Base-by-base conservation (phyloP, 1,284 basidiomycete species). In the Ceratobasidium sp. region DNA sequence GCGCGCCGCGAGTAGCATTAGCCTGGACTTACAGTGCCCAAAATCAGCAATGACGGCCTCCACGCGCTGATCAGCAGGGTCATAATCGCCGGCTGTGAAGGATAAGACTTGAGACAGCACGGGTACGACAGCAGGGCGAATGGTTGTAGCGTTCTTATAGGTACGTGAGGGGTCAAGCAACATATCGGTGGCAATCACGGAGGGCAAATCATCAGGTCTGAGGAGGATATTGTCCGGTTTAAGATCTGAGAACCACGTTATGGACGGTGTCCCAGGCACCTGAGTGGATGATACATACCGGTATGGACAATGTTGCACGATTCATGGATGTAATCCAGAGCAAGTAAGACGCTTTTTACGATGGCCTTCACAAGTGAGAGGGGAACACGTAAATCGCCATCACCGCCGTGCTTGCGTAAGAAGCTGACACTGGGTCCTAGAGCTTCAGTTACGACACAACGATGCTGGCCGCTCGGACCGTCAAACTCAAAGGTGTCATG, bases 171-270 rank as follows among this genome's bases (percentile, higher is more conserved):
- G 61, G 13, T 42, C 28, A 5, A 15, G 2, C 28, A 63, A 7
- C 61, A 82, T 79, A 44, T 80, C 79, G 64, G 75, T 73, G 9
- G 70, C 69, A 28, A 82, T 58, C 39, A 80, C 76, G 20, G 70
- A 33, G 3, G 73, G n/a, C 2, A 81, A 26, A 56, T 81, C 78
- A 68, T 58, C 61, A 20, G 61, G 61, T 18, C 33, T 51, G 79
- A 88, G 86, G 28, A 88, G 84, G 66, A 89, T 87, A 81, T 89
- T 89, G 77, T 88, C 87, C 23, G 87, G 87, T 81, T 89, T 89
- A 77, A 89, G 83, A 82, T 89, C 88, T 83, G 55, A 23, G 23
- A 15, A 39, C 7, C 67, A 53, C 26, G 44, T 28, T 3, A 56
- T 39, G 15, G 56, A 49, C 33, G 18, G 40, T 40, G 26, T 15